Percentiles rank a stretch among this genome's conserved stretches.
Evolutionary conservation across 495 filamentous ascomycete species (phyloP).

Genomic region (Neurospora sp.): DNA sequence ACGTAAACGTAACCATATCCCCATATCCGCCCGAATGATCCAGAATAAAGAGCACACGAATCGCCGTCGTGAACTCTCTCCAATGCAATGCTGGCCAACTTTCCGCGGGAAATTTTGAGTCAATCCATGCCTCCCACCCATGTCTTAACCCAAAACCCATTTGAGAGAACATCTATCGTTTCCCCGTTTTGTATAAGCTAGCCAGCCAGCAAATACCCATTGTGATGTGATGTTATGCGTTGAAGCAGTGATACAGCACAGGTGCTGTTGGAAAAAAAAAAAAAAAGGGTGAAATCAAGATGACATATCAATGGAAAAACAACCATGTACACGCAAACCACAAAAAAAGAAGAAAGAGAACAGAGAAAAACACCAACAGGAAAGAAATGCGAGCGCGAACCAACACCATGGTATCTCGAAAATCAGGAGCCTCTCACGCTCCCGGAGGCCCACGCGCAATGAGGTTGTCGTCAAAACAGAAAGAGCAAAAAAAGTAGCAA

Average conservation of each 20-base stretch:
- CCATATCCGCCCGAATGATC: too few species aligned
- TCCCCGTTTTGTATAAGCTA: neutral
- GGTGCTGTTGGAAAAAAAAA: neutral
- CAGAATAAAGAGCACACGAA: neutral
- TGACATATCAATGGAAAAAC: neutral
- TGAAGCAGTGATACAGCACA: neutral
- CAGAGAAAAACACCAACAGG: constrained; percentile 3
- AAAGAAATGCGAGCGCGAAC: constrained; percentile 1
- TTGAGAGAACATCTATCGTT: neutral
- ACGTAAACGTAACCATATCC: too few species aligned
- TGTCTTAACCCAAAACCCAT: neutral
- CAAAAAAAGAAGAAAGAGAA: neutral
- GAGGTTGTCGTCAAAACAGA: neutral
- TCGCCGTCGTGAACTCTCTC: neutral
- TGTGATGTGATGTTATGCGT: neutral
- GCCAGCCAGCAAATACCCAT: neutral
- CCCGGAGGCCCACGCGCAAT: neutral
- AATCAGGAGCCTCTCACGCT: neutral
- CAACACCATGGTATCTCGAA: neutral
- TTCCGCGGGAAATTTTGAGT: neutral
- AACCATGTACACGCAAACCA: neutral
- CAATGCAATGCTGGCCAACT: neutral
- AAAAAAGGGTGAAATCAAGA: too few species aligned
- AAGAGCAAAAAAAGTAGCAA: neutral
- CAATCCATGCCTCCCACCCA: neutral